Evolutionary conservation across 768 basidiomycete species (phyloP).

Genomic region (Leucosporidium creatinivorum): DNA sequence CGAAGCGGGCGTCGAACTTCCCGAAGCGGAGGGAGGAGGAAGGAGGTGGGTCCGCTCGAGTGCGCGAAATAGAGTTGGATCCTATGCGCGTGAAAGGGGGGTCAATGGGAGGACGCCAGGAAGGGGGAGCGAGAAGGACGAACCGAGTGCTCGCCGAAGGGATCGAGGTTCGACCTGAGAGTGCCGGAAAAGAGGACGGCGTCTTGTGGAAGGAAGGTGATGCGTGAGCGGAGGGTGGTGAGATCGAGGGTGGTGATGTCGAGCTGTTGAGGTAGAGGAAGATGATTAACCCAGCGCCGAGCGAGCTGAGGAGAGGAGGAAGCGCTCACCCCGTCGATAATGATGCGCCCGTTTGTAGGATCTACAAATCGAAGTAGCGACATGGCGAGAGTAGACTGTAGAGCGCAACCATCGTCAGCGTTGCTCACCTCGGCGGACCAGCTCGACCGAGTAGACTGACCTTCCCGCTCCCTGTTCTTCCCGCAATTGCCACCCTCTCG

Average conservation of each 20-base stretch:
- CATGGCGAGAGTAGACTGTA: conserved; percentile 41
- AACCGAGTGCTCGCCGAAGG: conserved; percentile 18
- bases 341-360: conserved; percentile 38
- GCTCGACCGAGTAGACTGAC: conserved; percentile 41
- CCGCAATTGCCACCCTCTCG: conserved; percentile 63
- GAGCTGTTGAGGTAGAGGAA: conserved; percentile 43
- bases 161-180: conserved; percentile 22
- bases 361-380: conserved; percentile 47
- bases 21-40: neutral
- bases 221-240: conserved; percentile 50
- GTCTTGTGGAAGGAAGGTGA: conserved; percentile 29
- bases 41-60: conserved; percentile 13
- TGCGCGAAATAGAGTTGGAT: neutral
- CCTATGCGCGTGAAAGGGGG: neutral
- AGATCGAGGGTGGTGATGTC: conserved; percentile 43
- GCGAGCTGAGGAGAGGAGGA: conserved; percentile 49
- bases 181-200: conserved; percentile 16
- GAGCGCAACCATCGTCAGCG: conserved; percentile 41
- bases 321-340: conserved; percentile 46
- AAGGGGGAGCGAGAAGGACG: no score
- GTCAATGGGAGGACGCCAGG: no score
- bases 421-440: conserved; percentile 49
- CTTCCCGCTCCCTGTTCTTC: conserved; percentile 54
- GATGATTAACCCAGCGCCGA: neutral
- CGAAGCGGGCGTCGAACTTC: neutral